Evolutionary conservation across 495 filamentous ascomycete genomes (phyloP), one percentile per base, ranked within the genome.

Genomic region (Cryomyces minteri): DNA sequence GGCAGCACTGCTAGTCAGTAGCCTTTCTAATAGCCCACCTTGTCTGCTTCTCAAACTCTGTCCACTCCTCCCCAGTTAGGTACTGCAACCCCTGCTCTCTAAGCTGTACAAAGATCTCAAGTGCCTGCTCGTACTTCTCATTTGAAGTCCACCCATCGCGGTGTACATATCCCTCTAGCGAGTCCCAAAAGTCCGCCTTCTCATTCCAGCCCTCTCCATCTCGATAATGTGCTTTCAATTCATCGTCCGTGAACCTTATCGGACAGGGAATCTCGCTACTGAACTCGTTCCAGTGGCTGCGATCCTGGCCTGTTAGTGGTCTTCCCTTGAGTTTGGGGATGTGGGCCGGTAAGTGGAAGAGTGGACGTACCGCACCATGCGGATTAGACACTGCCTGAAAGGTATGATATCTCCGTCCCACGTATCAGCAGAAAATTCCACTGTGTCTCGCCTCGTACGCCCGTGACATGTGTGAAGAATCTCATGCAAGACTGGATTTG

Each of bases 241-340:
- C 57, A 32, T 57, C 54, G 44, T 62, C 44, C 4, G 50, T 47
- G 37, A 62, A 57, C 10, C 36, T 12, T 36, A 61, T 55, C 4
- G 60, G 58, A 50, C 53, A 62, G 31, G 4, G 6, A 48, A 44
- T 44, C 58, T 54, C 32, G 51, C 5, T 56, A 40, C 4, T 43
- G 57, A 61, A 11, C 53, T 54, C 11, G 52, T 58, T 31, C 62
- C 46, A 39, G 59, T 45, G 48, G 58, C 63, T 28, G 48, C 46
- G 11, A 47, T 48, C 57, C 50, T 59, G 40, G 31, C 41, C 48
- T 50, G 44, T 38, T 50, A 57, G 39, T 54, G 48, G 31, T 25
- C 43, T 11, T 49, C 45, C 29, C 48, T 55, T n/a, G n/a, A n/a
- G n/a, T n/a, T n/a, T n/a, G n/a, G n/a, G n/a, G n/a, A n/a, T n/a